phyloP scores from a whole-genome alignment of 805 yeast species.

The Kuraishia ogatae region DNA sequence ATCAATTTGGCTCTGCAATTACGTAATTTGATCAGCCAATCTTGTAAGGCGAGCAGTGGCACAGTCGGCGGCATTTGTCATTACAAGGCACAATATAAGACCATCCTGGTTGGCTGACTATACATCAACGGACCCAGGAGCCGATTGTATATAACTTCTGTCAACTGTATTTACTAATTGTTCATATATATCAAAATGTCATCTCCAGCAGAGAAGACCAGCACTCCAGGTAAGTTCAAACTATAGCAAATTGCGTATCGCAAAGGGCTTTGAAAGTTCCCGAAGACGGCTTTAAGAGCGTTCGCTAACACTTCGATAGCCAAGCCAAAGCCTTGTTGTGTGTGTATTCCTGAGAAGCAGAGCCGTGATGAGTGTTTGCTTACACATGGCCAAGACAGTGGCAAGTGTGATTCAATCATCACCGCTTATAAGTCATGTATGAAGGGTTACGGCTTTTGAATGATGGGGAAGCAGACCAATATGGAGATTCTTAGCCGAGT shows the following conservation, averaged over 20 bases:
- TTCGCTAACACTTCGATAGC: slow-evolving; percentile 7
- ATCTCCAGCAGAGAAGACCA: not conserved
- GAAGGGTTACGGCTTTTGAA: slow-evolving; percentile 80
- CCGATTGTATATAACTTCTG: no score
- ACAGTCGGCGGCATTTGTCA: no score
- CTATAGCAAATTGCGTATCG: not conserved
- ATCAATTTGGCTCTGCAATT: not conserved
- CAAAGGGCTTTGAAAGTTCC: not conserved
- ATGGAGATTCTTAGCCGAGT: no score
- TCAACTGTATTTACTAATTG: no score
- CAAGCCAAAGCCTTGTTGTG: slow-evolving; percentile 95
- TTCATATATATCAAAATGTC: not conserved
- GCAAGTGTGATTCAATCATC: slow-evolving; percentile 69
- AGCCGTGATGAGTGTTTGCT: slow-evolving; percentile 82
- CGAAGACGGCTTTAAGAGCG: not conserved
- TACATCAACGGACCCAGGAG: no score
- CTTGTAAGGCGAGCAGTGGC: not conserved
- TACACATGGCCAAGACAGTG: slow-evolving; percentile 74
- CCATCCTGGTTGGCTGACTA: no score
- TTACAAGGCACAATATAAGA: no score
- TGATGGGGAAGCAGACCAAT: slow-evolving; percentile 25
- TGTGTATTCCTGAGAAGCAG: slow-evolving; percentile 78
- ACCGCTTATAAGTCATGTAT: slow-evolving; percentile 75
- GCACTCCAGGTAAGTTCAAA: not conserved
- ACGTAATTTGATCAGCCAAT: not conserved